Base-by-base conservation (phyloP, 1,139 yeast species). In the Kodamaea arcana region DNA sequence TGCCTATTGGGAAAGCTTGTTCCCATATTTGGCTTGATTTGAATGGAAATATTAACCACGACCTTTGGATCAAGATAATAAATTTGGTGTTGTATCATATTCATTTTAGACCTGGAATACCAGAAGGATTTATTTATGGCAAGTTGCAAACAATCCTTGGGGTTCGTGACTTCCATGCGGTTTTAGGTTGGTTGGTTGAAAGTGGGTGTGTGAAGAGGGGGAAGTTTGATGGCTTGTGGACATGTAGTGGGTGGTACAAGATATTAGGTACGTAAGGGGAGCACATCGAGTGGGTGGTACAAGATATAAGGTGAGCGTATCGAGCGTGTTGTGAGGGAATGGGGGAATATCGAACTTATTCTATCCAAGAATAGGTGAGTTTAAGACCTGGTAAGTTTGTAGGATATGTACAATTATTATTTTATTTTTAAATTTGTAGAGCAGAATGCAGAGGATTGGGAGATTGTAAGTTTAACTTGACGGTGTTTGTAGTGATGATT, bases 21-120 rank as follows among this genome's bases (percentile, higher is more conserved):
- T 73, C 83, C 1, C 75, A 75, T 33, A 58, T 84, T 9, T 87
- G 96, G 96, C 65, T 84, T 8, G 84, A 81, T 45, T 56, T 81
- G 23, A 56, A 66, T 28, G 94, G 94, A 1, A 58, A 67, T 20
- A 67, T 85, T 17, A 78, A 83, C 45, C 59, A 57, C 17, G 54
- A 56, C 0, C 55, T 84, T n/a, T 87, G 94, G 90, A 57, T 59
- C 10, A 71, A 68, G 36, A 53, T 81, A 0, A 55, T 82, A 1
- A 58, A 69, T 20, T 65, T 76, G n/a, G 43, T 78, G 0, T 40
- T 80, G 1, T 59, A 69, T 38, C 67, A 66, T 32, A 53, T 84
- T n/a, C 65, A 80, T 11, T 72, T 78, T 50, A 65, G 77, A 33
- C 95, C 95, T 0, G 95, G 95, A 2, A 65, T 80, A 4, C 62